Percentiles rank a stretch among this genome's conserved stretches.
These are phyloP conservation scores for Nannochloris sp. DNA, from an alignment of 139 green algal genomes.

Conservation along the genomic window DNA sequence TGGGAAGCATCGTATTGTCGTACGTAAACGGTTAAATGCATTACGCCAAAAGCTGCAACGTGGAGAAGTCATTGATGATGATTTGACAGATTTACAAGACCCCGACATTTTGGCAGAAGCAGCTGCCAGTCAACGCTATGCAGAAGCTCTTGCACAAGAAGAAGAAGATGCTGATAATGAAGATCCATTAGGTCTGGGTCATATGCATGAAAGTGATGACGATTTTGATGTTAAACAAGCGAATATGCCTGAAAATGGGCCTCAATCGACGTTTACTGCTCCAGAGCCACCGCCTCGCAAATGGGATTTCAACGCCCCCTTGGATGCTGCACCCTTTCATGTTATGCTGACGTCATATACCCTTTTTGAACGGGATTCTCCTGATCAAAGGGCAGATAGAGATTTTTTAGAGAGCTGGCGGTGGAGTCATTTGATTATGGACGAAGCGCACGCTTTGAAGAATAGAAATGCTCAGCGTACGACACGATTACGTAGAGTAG, in stretches of 20 bases:
- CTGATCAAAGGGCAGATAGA: conserved; percentile 25
- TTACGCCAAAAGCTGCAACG: conserved; percentile 3
- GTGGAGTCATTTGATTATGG: conserved; percentile 66
- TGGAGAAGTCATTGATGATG: conserved; percentile 11
- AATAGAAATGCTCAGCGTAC: conserved; percentile 51
- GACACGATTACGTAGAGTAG: conserved; percentile 34
- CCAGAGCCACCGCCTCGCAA: conserved; percentile 9
- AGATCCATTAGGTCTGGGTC: neutral
- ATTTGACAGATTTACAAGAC: conserved; percentile 24
- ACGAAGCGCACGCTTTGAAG: conserved; percentile 90
- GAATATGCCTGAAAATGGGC: neutral
- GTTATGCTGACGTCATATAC: conserved; percentile 87
- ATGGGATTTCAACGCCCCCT: conserved; percentile 14
- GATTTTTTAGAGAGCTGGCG: conserved; percentile 43
- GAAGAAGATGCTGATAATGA: conserved; percentile 21
- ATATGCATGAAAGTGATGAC: conserved; percentile 6
- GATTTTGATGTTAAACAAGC: conserved; percentile 4
- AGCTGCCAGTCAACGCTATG: conserved; percentile 12
- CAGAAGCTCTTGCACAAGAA: conserved; percentile 15
- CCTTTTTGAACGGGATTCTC: conserved; percentile 77
- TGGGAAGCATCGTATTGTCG: conserved; percentile 47
- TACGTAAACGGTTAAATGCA: conserved; percentile 40
- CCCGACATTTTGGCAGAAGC: conserved; percentile 17
- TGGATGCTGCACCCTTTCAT: conserved; percentile 57
- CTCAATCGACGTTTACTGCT: neutral